These are phyloP conservation scores for Mallotus repandus DNA, from an alignment of 441 rosid species.

Conservation along the genomic window DNA sequence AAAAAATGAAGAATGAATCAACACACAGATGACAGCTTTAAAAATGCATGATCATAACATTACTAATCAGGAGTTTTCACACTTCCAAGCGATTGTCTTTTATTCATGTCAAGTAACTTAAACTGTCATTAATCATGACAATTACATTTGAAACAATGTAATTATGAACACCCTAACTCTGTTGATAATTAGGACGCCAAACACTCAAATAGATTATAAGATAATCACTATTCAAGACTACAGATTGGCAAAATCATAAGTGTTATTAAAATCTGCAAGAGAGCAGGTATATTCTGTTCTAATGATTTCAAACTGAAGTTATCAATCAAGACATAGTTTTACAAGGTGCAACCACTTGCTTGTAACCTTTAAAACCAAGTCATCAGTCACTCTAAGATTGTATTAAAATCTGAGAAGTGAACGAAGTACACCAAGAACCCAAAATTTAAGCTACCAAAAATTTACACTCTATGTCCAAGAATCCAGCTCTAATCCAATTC, in stretches of 20 bases:
- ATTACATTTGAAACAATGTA: too few species aligned
- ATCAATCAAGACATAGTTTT: background rate
- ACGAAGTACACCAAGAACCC: background rate
- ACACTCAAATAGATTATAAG: background rate
- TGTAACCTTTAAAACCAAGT: background rate
- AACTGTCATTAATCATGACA: background rate
- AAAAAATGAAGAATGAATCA: background rate
- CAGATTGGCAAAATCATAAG: background rate
- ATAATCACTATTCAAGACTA: background rate
- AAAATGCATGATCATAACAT: background rate
- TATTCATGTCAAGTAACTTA: background rate
- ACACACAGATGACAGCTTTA: slow-evolving; percentile 4
- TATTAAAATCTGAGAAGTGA: background rate
- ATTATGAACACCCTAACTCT: background rate
- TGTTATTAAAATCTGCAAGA: background rate
- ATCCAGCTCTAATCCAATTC: background rate
- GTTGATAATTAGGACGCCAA: background rate
- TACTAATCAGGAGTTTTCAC: background rate
- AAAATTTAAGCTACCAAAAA: background rate
- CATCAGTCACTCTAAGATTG: background rate
- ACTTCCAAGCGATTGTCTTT: background rate
- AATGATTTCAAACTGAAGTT: background rate
- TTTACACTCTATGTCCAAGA: background rate
- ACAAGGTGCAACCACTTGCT: background rate
- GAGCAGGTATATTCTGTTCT: background rate